Base-by-base conservation (phyloP, 192 early-diverging fungal species). In the Mortierella hygrophila region DNA sequence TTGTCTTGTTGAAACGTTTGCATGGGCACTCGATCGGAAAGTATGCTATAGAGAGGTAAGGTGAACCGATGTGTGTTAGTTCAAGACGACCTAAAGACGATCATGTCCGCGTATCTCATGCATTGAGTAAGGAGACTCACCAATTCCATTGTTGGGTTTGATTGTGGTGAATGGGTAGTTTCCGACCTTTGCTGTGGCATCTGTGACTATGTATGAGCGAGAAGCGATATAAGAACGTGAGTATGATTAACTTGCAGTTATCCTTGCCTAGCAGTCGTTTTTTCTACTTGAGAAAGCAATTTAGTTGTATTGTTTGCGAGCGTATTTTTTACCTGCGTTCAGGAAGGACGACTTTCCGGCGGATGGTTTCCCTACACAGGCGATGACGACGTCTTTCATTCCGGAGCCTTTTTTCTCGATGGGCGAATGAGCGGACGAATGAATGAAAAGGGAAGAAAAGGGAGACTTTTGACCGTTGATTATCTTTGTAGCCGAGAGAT, bases 121-220 rank as follows among this genome's bases (percentile, higher is more conserved):
- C 6, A 15, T 11, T 8, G 41, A 37, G 20, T 15, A 32, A 38
- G 26, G 46, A 3, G 29, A 77, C 81, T 32, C 74, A 78, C 84
- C 84, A 52, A 97, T 90, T 63, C 95, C 96, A 74, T 94, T 91
- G 88, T 96, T 96, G 23, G 95, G 95, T 74, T 94, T 93, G 54
- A 97, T 97, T 40, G 96, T 97, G 26, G 96, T 97, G 89, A 97
- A 97, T 8, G 96, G 96, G 70, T 93, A 96, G 82, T 93, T 95
- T 11, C 89, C 96, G 26, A 96, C 96, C 77, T 97, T 97, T 60
- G 96, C 96, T 23, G 92, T 89, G 8, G 96, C 96, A 75, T 97
- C 96, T 1, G 93, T 93, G 23, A 96, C 94, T 92, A 78, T 65
- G 10, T 38, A 15, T 44, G 70, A 41, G 35, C 40, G 16, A 52